phyloP scores from a whole-genome alignment of 108 stramenopile species.

The Aureococcus anophagefferens region DNA sequence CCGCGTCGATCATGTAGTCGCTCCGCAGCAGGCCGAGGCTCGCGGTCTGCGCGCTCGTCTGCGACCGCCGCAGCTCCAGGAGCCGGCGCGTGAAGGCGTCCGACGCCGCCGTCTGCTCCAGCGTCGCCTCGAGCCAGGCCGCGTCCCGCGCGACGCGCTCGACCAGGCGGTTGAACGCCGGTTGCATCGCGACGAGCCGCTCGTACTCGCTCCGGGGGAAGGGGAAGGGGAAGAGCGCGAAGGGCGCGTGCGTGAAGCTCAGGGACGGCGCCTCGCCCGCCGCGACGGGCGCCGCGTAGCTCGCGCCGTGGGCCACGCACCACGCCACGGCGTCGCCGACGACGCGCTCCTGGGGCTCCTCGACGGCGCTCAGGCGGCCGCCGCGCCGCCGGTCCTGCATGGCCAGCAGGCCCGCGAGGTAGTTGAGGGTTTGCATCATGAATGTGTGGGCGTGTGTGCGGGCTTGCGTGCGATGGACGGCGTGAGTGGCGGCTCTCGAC shows the following conservation, averaged over 20 bases:
- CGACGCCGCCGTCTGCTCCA: slow-evolving; percentile 49
- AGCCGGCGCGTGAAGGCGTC: slow-evolving; percentile 77
- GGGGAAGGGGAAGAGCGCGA: slow-evolving; percentile 69
- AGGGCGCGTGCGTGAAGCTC: slow-evolving; percentile 67
- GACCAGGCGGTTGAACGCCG: slow-evolving; percentile 68
- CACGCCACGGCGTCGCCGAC: background rate
- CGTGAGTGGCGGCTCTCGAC: too few relatives aligned
- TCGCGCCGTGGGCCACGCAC: background rate
- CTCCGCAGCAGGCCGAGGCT: slow-evolving; percentile 75
- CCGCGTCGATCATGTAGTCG: slow-evolving; percentile 92
- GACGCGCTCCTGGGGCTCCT: too few relatives aligned
- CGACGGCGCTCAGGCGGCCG: too few relatives aligned
- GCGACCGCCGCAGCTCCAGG: slow-evolving; percentile 57
- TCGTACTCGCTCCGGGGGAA: slow-evolving; percentile 59
- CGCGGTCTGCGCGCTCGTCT: slow-evolving; percentile 44
- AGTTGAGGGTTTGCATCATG: too few relatives aligned
- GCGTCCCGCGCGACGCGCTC: slow-evolving; percentile 69
- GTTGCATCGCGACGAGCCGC: slow-evolving; percentile 48
- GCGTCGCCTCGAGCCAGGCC: slow-evolving; percentile 44
- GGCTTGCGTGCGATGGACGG: too few relatives aligned
- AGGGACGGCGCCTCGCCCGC: slow-evolving; percentile 3
- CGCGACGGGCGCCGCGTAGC: slow-evolving; percentile 7
- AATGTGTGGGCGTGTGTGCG: too few relatives aligned
- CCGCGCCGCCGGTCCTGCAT: too few relatives aligned
- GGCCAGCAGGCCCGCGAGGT: too few relatives aligned